Evolutionary conservation across 2,329 filamentous ascomycete species (phyloP).

Genomic region (Pestalotiopsis sp.): DNA sequence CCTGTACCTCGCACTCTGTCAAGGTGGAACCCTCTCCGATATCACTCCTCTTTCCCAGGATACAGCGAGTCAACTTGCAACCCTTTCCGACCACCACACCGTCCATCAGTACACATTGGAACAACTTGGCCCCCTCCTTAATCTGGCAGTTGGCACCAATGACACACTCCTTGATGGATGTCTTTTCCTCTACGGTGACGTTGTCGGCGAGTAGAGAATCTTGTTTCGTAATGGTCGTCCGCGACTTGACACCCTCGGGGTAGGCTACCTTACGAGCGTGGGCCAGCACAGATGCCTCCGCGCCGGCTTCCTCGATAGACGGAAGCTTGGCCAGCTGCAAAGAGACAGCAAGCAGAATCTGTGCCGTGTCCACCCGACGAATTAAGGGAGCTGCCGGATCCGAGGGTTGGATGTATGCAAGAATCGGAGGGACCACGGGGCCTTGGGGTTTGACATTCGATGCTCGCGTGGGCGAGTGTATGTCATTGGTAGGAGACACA

Average conservation of each 20-base stretch:
- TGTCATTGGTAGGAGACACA: slow-evolving; percentile 17
- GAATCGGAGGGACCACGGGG: slow-evolving; percentile 65
- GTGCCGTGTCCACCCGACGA: slow-evolving; percentile 85
- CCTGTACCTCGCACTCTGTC: slow-evolving; percentile 90
- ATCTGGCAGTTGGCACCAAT: slow-evolving; percentile 89
- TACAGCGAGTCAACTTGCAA: slow-evolving; percentile 84
- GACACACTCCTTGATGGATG: slow-evolving; percentile 89
- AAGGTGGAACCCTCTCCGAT: slow-evolving; percentile 83
- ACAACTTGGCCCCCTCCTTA: slow-evolving; percentile 80
- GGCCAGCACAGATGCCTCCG: slow-evolving; percentile 71
- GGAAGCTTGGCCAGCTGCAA: slow-evolving; percentile 84
- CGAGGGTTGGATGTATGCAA: slow-evolving; percentile 80
- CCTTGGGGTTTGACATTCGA: slow-evolving; percentile 28
- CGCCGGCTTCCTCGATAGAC: slow-evolving; percentile 66
- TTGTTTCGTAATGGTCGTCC: slow-evolving; percentile 78
- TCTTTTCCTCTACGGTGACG: slow-evolving; percentile 85
- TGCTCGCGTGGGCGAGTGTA: slow-evolving; percentile 21
- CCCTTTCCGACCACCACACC: slow-evolving; percentile 83
- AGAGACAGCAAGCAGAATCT: slow-evolving; percentile 79
- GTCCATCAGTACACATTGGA: slow-evolving; percentile 92
- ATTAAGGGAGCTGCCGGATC: slow-evolving; percentile 65
- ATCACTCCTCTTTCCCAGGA: slow-evolving; percentile 78
- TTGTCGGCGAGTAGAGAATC: slow-evolving; percentile 89
- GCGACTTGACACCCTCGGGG: slow-evolving; percentile 77
- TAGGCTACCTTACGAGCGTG: slow-evolving; percentile 82